Base-by-base conservation (phyloP, 768 basidiomycete genomes). In the Cantharellus anzutake region DNA sequence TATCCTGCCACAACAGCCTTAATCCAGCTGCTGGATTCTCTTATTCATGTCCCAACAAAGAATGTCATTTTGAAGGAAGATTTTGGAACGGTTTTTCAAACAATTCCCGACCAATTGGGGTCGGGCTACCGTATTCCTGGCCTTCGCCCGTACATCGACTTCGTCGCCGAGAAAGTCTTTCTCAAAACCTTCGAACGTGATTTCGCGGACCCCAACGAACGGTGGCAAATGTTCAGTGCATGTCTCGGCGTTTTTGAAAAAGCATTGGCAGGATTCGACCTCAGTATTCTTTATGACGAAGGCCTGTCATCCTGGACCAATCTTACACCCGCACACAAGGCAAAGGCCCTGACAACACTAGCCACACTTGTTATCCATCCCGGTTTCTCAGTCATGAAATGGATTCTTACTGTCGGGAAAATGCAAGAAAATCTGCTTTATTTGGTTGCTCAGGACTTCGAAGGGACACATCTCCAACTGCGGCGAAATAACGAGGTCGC, bases 1-100 rank as follows among this genome's bases (percentile, higher is more conserved):
- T 98, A 94, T 69, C 91, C 93, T 0, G 79, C 88, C 4, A 94
- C 93, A 0, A 83, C 88, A 29, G 83, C 93, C 0, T 94, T 97
- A 73, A 71, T 97, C 57, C 78, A 79, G 60, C 77, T 97, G 51
- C 79, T 98, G 61, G 78, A 78, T 65, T 82, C 87, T 0, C 77
- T 97, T 60, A 75, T 98, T 37, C 89, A 91, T 66, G 84, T 86
- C 0, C 81, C 86, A 0, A 87, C 87, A 68, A 78, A 83, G 51
- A 70, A 84, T 14, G 75, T 83, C 0, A 67, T 82, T 42, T 76
- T 77, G 59, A 81, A 79, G 61, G 75, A 79, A 7, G 69, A 83
- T 14, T 67, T 75, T 41, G 82, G 84, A 57, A 70, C 75, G 4
- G 81, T 81, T 56, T 70, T 83, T 1, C 81, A 83, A 67, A 85